A percentile compares a stretch with the other conserved stretches of the same genome.
phyloP scores from a whole-genome alignment of 305 asterid species.

The Fraxinus xanthoxyloides region DNA sequence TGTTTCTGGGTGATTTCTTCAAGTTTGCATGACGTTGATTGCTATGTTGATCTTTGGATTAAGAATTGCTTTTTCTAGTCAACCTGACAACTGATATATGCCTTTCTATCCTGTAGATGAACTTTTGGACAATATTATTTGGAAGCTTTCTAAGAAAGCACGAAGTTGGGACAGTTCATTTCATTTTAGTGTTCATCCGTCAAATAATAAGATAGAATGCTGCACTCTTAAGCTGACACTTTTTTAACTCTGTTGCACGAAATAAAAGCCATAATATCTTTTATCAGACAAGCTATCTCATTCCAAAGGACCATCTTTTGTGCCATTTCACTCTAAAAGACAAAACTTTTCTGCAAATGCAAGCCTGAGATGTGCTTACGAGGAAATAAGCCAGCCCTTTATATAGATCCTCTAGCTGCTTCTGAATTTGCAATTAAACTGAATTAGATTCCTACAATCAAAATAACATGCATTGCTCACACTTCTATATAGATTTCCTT shows the following conservation, averaged over 20 bases:
- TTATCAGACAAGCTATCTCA: background rate
- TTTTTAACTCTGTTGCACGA: background rate
- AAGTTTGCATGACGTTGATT: background rate
- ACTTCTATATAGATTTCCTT: background rate
- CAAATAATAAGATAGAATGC: background rate
- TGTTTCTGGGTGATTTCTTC: background rate
- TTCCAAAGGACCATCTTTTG: background rate
- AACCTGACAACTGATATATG: conserved; percentile 7
- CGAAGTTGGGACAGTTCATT: conserved; percentile 4
- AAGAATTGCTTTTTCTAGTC: conserved; percentile 1
- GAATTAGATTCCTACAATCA: background rate
- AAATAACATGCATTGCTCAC: background rate
- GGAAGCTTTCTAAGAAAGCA: background rate
- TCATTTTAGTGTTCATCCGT: background rate
- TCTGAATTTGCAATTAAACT: background rate
- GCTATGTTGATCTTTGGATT: background rate
- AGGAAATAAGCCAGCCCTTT: background rate
- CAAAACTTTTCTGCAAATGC: background rate
- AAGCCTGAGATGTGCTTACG: background rate
- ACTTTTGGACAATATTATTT: background rate
- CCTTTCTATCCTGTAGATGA: background rate
- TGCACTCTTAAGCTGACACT: conserved; percentile 3
- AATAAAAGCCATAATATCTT: background rate
- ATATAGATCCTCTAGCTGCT: background rate
- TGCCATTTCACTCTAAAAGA: background rate